Evolutionary conservation across 2,329 filamentous ascomycete genomes (phyloP), one percentile per base, ranked within the genome.

Genomic region (Aspergillus versicolor): DNA sequence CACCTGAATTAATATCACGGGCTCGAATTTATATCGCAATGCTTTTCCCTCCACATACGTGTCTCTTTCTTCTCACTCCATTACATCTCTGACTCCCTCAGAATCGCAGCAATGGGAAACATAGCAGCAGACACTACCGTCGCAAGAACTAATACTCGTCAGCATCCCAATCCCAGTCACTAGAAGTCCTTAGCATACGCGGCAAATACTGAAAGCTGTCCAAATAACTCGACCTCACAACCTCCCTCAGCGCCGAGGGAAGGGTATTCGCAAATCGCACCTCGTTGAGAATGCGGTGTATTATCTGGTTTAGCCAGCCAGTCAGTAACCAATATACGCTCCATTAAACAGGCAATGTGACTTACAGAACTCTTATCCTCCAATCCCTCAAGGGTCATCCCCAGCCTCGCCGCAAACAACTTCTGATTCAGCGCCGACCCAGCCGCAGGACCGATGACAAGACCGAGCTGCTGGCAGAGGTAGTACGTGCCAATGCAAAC

Each of bases 381-480:
- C n/a, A n/a, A n/a, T n/a, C n/a, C n/a, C n/a, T n/a, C n/a, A n/a
- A n/a, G n/a, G n/a, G n/a, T n/a, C n/a, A n/a, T n/a, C n/a, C n/a
- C n/a, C n/a, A 66, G 19, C 22, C 43, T 32, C 4, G 37, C 5
- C 13, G 45, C 41, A 48, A 68, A 67, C 11, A 54, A 5, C 11
- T 40, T 48, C 44, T 58, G 62, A 9, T 60, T 48, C 30, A 68
- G 5, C 2, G 59, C 56, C 2, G 57, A 34, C 3, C 54, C 62
- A 24, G 17, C 37, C 0, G 63, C 57, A 2, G 59, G 61, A 2
- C 66, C 65, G 3, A 67, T 53, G 15, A 68, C 60, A 5, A 61
- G 44, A 1, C 65, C 65, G 1, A 67, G 41, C 46, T 67, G 65
- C 53, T 67, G 64, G 40, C 56, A 52, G 15, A 68, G 56, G 32